These are phyloP conservation scores for Camptophora hylomeconis DNA, from an alignment of 2,329 filamentous ascomycete species.

Conservation along the genomic window DNA sequence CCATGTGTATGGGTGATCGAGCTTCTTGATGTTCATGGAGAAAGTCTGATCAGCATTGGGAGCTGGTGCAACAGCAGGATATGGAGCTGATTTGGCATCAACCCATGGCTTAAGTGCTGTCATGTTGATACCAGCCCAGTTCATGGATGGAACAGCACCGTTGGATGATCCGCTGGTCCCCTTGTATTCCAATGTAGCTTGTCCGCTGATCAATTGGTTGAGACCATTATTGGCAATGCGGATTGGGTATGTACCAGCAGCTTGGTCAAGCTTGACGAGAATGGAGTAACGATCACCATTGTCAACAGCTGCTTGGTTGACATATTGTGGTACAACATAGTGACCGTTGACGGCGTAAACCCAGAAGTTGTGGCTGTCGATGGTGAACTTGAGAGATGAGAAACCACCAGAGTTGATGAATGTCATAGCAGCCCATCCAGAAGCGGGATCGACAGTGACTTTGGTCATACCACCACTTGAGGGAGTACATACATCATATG, in stretches of 20 bases:
- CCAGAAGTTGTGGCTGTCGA: slow-evolving; percentile 32
- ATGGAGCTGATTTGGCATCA: slow-evolving; percentile 32
- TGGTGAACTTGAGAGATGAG: slow-evolving; percentile 23
- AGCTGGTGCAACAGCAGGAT: slow-evolving; percentile 33
- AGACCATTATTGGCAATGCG: slow-evolving; percentile 37
- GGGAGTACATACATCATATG: slow-evolving; percentile 26
- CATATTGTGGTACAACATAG: slow-evolving; percentile 27
- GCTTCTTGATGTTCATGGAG: slow-evolving; percentile 21
- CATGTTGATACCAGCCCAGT: slow-evolving; percentile 34
- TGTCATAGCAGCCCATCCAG: slow-evolving; percentile 26
- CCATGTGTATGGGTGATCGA: slow-evolving; percentile 34
- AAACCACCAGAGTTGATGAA: slow-evolving; percentile 25
- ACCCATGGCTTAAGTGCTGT: slow-evolving; percentile 32
- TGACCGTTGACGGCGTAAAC: slow-evolving; percentile 32
- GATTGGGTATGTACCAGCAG: slow-evolving; percentile 26
- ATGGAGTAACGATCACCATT: slow-evolving; percentile 29
- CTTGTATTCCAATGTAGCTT: slow-evolving; percentile 36
- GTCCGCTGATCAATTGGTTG: slow-evolving; percentile 43
- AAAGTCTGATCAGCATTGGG: slow-evolving; percentile 34
- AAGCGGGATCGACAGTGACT: slow-evolving; percentile 21
- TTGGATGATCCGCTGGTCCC: slow-evolving; percentile 12
- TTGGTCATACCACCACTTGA: slow-evolving; percentile 11
- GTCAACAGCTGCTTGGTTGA: slow-evolving; percentile 22
- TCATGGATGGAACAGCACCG: slow-evolving; percentile 33
- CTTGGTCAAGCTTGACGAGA: slow-evolving; percentile 30